These are phyloP conservation scores for Malassezia sp. DNA, from an alignment of 1,284 basidiomycete genomes.

Conservation along the genomic window DNA sequence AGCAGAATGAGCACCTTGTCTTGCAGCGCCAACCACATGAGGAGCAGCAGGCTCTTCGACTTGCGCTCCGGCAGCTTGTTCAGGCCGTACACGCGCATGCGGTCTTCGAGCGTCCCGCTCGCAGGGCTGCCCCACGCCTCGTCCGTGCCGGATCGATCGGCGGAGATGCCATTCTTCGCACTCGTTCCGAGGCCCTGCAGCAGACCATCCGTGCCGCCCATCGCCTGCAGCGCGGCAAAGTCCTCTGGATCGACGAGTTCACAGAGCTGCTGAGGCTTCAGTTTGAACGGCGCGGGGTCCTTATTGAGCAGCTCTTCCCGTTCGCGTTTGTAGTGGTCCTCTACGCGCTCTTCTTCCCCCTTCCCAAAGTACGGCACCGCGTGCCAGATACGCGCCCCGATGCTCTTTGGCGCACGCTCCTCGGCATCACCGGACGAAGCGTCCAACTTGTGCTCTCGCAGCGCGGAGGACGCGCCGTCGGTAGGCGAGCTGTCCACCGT, in stretches of 20 bases:
- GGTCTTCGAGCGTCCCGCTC: constrained; percentile 24
- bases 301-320: constrained; percentile 24
- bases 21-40: constrained; percentile 90
- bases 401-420: too few relatives aligned
- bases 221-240: constrained; percentile 56
- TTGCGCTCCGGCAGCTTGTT: constrained; percentile 69
- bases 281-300: constrained; percentile 37
- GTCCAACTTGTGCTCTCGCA: too few relatives aligned
- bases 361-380: too few relatives aligned
- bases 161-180: constrained; percentile 45
- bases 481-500: too few relatives aligned
- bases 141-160: background rate
- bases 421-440: too few relatives aligned
- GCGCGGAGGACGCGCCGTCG: too few relatives aligned
- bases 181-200: constrained; percentile 66
- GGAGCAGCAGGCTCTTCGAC: constrained; percentile 64
- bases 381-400: too few relatives aligned
- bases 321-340: too few relatives aligned
- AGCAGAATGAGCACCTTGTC: constrained; percentile 87
- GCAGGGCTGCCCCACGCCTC: constrained; percentile 19
- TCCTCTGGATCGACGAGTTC: constrained; percentile 77
- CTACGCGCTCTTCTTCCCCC: too few relatives aligned
- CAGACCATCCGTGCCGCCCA: constrained; percentile 66
- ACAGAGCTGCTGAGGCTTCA: constrained; percentile 64
- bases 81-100: constrained; percentile 58